Base-by-base conservation (phyloP, 2,329 filamentous ascomycete genomes). In the Beauveria australis region DNA sequence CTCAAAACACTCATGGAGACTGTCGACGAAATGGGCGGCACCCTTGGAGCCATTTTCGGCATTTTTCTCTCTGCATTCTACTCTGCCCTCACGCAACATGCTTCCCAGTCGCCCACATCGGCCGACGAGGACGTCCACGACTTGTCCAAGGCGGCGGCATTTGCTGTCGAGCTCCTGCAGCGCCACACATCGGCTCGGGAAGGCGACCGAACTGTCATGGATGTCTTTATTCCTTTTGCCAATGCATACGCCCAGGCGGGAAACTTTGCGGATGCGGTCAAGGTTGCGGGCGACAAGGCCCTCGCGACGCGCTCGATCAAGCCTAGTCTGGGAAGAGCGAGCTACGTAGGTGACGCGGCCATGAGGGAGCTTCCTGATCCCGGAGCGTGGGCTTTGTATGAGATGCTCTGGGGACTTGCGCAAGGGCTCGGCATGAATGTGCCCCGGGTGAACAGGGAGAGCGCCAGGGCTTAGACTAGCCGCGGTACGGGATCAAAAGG, bases 251-350 rank as follows among this genome's bases (percentile, higher is more conserved):
- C 75, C 12, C 77, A 75, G 18, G 76, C 75, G 1, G 78, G 78
- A 47, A 84, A 87, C 7, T 72, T 76, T 61, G 84, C 83, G 1
- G 87, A 86, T 0, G 75, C 81, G 7, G 72, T 77, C 46, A 86
- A 85, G 6, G 81, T 86, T 5, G 81, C 86, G 67, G 78, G 76
- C 5, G 89, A 87, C 3, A 86, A 81, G 71, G 82, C 76, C 22
- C 82, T 89, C 79, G 82, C 78, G 71, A 53, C 51, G 22, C 37
- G 51, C 14, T 8, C 22, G 3, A 10, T 53, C 33, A 41, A 18
- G 14, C 84, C 87, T 9, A 83, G 77, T 65, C 74, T 89, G 26
- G 87, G 87, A 1, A 76, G 87, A 54, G 87, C 87, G 10, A 87
- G 87, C 0, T 90, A 90, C 66, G 82, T 89, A 4, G 85, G 81